Percentiles rank a stretch among this genome's conserved stretches.
Evolutionary conservation across 768 basidiomycete genomes (phyloP).

Genomic region (Lentinula detonsa): DNA sequence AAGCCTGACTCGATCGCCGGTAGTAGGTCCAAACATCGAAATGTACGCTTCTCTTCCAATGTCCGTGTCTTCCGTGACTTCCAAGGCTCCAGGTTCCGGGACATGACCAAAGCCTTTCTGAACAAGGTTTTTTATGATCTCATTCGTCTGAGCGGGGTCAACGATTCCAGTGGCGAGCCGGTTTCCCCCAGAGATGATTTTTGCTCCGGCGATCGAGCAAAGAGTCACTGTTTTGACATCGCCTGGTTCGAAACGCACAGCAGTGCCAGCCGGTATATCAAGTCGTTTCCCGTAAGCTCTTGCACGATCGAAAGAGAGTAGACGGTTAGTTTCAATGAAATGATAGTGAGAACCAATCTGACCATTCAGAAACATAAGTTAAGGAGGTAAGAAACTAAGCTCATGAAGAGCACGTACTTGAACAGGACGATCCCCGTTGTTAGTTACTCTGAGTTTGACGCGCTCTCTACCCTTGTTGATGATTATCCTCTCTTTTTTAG

Average conservation of each 20-base stretch:
- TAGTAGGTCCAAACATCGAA: conserved; percentile 94
- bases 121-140: conserved; percentile 41
- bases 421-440: conserved; percentile 89
- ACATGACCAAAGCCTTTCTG: conserved; percentile 65
- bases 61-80: conserved; percentile 44
- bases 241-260: conserved; percentile 95
- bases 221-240: conserved; percentile 81
- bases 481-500: conserved; percentile 55
- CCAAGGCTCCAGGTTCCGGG: conserved; percentile 56
- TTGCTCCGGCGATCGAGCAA: conserved; percentile 68
- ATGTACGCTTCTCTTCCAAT: conserved; percentile 73
- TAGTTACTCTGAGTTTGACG: conserved; percentile 71
- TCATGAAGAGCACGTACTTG: conserved; percentile 46
- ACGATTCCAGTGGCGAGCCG: conserved; percentile 54
- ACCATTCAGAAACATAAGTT: not conserved
- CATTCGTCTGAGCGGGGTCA: conserved; percentile 36
- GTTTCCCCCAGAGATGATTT: conserved; percentile 77
- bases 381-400: not conserved
- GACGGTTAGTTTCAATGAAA: conserved; percentile 85
- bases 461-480: conserved; percentile 74
- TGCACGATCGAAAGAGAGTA: conserved; percentile 75
- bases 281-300: conserved; percentile 80
- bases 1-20: conserved; percentile 81
- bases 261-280: conserved; percentile 92
- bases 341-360: conserved; percentile 94